Conservation (phyloP, 768 basidiomycete species). For the Mycena polygramma region DNA sequence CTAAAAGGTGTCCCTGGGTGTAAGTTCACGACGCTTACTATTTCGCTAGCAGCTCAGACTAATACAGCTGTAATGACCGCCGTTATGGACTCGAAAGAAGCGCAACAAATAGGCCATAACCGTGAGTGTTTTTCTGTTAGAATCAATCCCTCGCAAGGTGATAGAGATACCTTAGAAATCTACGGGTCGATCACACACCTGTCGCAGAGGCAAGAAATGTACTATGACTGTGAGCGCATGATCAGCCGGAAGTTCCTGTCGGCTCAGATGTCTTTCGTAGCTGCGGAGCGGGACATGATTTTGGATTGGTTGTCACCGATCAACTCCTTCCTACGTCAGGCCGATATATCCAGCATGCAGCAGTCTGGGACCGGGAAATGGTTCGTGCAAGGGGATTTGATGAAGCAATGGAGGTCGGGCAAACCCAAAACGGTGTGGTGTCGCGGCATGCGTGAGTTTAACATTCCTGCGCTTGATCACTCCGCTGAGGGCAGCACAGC, state of each 20-base stretch:
- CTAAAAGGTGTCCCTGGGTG: not conserved
- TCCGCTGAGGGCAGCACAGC: not conserved
- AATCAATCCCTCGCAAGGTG: not conserved
- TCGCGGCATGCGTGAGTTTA: slow-evolving; percentile 13
- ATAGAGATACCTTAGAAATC: not conserved
- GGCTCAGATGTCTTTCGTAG: not conserved
- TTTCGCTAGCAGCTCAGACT: not conserved
- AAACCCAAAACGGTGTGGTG: not conserved
- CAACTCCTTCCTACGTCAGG: slow-evolving; percentile 19
- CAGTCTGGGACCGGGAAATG: slow-evolving; percentile 10
- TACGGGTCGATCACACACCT: not conserved
- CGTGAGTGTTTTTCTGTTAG: not conserved
- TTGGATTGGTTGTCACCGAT: slow-evolving; percentile 13
- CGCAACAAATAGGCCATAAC: not conserved
- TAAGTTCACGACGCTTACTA: not conserved
- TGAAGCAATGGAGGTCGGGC: slow-evolving; percentile 13
- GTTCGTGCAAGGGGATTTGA: not conserved
- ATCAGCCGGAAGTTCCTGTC: not conserved
- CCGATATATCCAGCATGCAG: slow-evolving; percentile 2
- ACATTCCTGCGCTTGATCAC: not conserved
- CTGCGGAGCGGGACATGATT: not conserved
- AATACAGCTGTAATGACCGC: not conserved
- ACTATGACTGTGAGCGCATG: not conserved
- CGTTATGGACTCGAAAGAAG: not conserved
- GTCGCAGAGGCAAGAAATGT: not conserved